Conservation (phyloP, 1,139 yeast species). For the Yamadazyma kanchanaburiensis region DNA sequence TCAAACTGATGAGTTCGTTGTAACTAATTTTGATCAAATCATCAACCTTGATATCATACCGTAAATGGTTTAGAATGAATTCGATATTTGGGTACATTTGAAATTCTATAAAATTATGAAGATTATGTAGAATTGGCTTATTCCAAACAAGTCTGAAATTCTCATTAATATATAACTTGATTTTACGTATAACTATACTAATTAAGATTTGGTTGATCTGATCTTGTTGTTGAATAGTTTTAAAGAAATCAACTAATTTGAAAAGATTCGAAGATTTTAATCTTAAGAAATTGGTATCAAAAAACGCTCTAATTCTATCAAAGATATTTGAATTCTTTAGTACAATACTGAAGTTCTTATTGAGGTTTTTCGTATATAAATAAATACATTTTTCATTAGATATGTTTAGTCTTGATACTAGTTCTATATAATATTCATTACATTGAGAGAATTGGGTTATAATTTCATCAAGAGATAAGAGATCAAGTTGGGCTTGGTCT, state of each 20-base stretch:
- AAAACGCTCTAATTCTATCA: slow-evolving; percentile 10
- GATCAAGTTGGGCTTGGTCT: not conserved
- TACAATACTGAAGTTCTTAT: slow-evolving; percentile 9
- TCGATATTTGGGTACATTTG: slow-evolving; percentile 40
- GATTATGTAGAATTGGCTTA: slow-evolving; percentile 31
- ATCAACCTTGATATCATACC: slow-evolving; percentile 12
- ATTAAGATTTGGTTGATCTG: slow-evolving; percentile 38
- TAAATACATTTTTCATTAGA: slow-evolving; percentile 4
- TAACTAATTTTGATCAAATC: slow-evolving; percentile 40
- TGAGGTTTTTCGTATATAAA: slow-evolving; percentile 9
- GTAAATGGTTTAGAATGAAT: slow-evolving; percentile 19
- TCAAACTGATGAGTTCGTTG: slow-evolving; percentile 44
- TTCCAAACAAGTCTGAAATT: slow-evolving; percentile 41
- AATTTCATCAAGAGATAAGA: slow-evolving; percentile 8
- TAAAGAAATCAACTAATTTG: slow-evolving; percentile 10
- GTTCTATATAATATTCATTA: slow-evolving; percentile 12
- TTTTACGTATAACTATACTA: slow-evolving; percentile 37
- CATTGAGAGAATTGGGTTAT: slow-evolving; percentile 13
- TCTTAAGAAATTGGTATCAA: slow-evolving; percentile 8
- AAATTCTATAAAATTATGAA: slow-evolving; percentile 35
- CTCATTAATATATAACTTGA: slow-evolving; percentile 31
- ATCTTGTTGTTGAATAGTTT: slow-evolving; percentile 18
- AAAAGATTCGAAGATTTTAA: slow-evolving; percentile 5
- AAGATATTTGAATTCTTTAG: slow-evolving; percentile 5
- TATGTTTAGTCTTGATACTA: slow-evolving; percentile 8